phyloP scores from a whole-genome alignment of 2,329 filamentous ascomycete genomes.

The Aureobasidium namibiae region DNA sequence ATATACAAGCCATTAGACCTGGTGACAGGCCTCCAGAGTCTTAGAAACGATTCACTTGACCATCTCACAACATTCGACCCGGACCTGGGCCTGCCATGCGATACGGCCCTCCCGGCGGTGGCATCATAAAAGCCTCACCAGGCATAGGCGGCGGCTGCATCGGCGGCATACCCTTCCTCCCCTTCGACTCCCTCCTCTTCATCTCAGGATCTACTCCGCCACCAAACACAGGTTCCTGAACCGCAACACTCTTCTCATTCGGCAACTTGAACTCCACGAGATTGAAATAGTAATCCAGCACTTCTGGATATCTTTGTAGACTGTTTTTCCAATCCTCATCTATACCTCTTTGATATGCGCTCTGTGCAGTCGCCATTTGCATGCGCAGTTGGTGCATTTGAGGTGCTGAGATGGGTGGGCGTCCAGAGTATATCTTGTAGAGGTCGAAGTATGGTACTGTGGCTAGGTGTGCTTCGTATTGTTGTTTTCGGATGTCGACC shows the following conservation, averaged over 20 bases:
- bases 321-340: conserved; percentile 71
- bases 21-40: too few species aligned
- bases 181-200: not conserved
- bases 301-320: conserved; percentile 68
- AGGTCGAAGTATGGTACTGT: conserved; percentile 39
- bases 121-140: not conserved
- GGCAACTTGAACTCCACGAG: conserved; percentile 61
- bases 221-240: conserved; percentile 3
- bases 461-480: conserved; percentile 35
- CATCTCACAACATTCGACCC: too few species aligned
- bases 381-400: conserved; percentile 46
- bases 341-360: conserved; percentile 61
- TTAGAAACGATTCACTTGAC: too few species aligned
- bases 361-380: conserved; percentile 41
- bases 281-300: conserved; percentile 73
- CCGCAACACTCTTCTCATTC: conserved; percentile 37
- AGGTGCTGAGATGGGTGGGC: conserved; percentile 34
- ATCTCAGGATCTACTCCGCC: not conserved
- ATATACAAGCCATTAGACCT: too few species aligned
- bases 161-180: not conserved
- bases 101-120: not conserved
- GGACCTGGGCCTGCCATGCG: not conserved
- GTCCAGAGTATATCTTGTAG: conserved; percentile 37
- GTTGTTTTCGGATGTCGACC: conserved; percentile 31
- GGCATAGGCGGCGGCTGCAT: not conserved